These are phyloP conservation scores for Schizonepeta tenuifolia DNA, from an alignment of 257 asterid species.

Conservation along the genomic window DNA sequence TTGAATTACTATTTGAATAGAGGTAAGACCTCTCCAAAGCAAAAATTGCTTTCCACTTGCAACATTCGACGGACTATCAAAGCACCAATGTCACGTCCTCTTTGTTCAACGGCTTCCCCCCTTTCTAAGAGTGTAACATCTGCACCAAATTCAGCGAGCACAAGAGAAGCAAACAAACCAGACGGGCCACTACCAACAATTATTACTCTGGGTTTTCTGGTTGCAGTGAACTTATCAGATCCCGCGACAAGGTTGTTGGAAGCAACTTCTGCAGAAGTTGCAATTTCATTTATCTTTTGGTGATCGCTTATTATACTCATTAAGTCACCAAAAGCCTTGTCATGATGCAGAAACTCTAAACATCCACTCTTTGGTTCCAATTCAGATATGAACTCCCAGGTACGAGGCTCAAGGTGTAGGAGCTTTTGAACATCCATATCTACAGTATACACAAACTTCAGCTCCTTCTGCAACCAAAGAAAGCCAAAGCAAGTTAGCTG, in stretches of 20 bases:
- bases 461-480: slow-evolving; percentile 68
- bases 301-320: slow-evolving; percentile 47
- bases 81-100: slow-evolving; percentile 98
- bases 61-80: slow-evolving; percentile 78
- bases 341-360: slow-evolving; percentile 58
- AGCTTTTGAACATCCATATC: slow-evolving; percentile 74
- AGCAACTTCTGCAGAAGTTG: slow-evolving; percentile 38
- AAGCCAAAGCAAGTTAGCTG: slow-evolving; percentile 26
- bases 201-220: slow-evolving; percentile 69
- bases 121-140: slow-evolving; percentile 89
- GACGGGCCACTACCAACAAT: slow-evolving; percentile 98
- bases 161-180: slow-evolving; percentile 95
- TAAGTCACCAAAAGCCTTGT: slow-evolving; percentile 59
- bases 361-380: slow-evolving; percentile 76
- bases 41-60: slow-evolving; percentile 91
- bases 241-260: slow-evolving; percentile 30
- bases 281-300: slow-evolving; percentile 38
- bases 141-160: slow-evolving; percentile 96
- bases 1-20: slow-evolving; percentile 41
- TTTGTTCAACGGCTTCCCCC: slow-evolving; percentile 92
- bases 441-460: slow-evolving; percentile 89
- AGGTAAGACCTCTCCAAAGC: slow-evolving; percentile 97
- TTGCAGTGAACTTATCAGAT: slow-evolving; percentile 34
- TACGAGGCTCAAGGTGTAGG: slow-evolving; percentile 75
- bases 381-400: slow-evolving; percentile 73